Conservation (phyloP, 768 basidiomycete genomes). For the Podaxis rugospora region DNA sequence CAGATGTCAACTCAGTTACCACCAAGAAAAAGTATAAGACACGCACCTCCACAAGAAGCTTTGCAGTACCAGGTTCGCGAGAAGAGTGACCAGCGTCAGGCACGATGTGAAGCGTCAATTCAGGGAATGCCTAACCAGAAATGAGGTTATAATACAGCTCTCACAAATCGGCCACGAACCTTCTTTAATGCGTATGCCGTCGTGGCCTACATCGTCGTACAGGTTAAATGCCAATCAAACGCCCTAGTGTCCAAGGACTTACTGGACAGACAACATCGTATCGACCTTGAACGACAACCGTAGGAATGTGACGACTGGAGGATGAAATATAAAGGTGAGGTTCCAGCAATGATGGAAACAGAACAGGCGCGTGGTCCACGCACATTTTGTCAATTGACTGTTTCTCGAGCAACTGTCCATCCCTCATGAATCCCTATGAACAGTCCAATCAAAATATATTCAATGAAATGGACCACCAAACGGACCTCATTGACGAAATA, state of each 20-base stretch:
- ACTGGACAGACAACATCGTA: constrained; percentile 91
- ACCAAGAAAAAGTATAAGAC: not conserved
- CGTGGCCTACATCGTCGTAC: constrained; percentile 45
- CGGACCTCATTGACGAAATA: constrained; percentile 78
- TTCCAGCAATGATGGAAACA: not conserved
- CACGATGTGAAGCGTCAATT: constrained; percentile 69
- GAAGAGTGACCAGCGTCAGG: constrained; percentile 88
- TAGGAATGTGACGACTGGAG: constrained; percentile 80
- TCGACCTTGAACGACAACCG: constrained; percentile 77
- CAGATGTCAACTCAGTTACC: not conserved
- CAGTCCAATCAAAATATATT: not conserved
- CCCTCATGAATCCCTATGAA: constrained; percentile 77
- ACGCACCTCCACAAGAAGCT: constrained; percentile 65
- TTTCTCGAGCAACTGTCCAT: constrained; percentile 80
- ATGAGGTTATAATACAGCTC: not conserved
- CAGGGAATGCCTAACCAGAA: constrained; percentile 58
- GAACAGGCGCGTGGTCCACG: constrained; percentile 13
- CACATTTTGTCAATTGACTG: constrained; percentile 90
- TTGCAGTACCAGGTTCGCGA: constrained; percentile 65
- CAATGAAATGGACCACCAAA: not conserved
- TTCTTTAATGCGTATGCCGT: constrained; percentile 82
- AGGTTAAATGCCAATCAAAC: not conserved
- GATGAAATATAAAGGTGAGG: not conserved
- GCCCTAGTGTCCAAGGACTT: constrained; percentile 16
- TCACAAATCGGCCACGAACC: constrained; percentile 18